phyloP scores from a whole-genome alignment of 139 green algal species.

The Asterochloris erici region DNA sequence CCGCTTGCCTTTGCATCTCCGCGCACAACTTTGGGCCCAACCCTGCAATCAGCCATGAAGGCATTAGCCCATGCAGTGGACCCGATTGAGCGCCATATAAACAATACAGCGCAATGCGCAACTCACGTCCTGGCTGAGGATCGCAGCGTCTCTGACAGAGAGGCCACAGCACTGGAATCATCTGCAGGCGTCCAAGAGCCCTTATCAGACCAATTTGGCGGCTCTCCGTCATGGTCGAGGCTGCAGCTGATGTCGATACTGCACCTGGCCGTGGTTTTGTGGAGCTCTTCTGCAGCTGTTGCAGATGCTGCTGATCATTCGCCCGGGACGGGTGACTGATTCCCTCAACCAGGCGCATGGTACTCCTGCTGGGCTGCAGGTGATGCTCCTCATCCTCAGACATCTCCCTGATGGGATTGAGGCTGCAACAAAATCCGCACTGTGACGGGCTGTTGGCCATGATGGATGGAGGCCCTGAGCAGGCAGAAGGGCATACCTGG shows the following conservation, averaged over 20 bases:
- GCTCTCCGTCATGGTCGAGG: no score
- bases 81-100: not conserved
- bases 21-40: slow-evolving; percentile 23
- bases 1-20: slow-evolving; percentile 2
- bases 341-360: slow-evolving; percentile 22
- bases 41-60: not conserved
- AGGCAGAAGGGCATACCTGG: no score
- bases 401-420: slow-evolving; percentile 14
- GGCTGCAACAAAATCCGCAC: not conserved
- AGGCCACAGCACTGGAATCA: slow-evolving; percentile 15
- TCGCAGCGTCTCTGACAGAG: slow-evolving; percentile 29
- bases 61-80: not conserved
- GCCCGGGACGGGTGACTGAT: slow-evolving; percentile 15
- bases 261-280: slow-evolving; percentile 27
- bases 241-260: not conserved
- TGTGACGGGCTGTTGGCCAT: no score
- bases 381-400: slow-evolving; percentile 4
- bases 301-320: slow-evolving; percentile 26
- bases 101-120: not conserved
- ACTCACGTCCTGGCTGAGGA: slow-evolving; percentile 25
- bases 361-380: slow-evolving; percentile 1
- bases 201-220: not conserved
- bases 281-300: slow-evolving; percentile 28
- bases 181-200: slow-evolving; percentile 13
- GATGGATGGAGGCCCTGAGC: no score